Conservation (phyloP, 2,329 filamentous ascomycete species). For the Aspergillus sp. region DNA sequence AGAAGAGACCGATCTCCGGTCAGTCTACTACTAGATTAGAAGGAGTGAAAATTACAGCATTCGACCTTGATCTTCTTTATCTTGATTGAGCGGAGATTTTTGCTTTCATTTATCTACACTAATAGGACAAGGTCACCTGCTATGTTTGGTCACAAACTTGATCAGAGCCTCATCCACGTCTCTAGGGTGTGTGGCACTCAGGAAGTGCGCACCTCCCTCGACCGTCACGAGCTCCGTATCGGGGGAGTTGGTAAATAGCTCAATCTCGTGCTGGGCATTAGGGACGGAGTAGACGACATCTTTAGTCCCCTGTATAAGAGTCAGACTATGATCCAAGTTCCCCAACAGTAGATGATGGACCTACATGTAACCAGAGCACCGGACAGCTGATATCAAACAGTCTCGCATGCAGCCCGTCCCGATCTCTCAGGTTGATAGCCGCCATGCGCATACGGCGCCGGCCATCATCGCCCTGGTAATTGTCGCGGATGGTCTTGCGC, state of each 20-base stretch:
- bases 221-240: constrained; percentile 37
- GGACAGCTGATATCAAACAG: constrained; percentile 42
- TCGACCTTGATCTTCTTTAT: too few species aligned
- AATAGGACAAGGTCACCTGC: too few species aligned
- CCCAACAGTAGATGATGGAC: constrained; percentile 26
- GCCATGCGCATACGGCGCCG: constrained; percentile 40
- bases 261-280: constrained; percentile 31
- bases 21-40: too few species aligned
- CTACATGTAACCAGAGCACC: constrained; percentile 43
- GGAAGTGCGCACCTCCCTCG: constrained; percentile 42
- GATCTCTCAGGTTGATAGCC: constrained; percentile 39
- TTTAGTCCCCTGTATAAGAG: constrained; percentile 10
- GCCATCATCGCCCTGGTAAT: constrained; percentile 43
- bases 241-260: constrained; percentile 36
- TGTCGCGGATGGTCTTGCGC: constrained; percentile 34
- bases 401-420: constrained; percentile 40
- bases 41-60: too few species aligned
- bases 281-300: constrained; percentile 10
- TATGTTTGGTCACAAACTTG: constrained; percentile 18
- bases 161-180: constrained; percentile 29
- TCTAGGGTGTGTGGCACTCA: constrained; percentile 38
- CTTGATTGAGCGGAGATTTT: too few species aligned
- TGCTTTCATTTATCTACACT: too few species aligned
- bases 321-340: constrained; percentile 24
- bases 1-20: too few species aligned